phyloP scores from a whole-genome alignment of 83 land plant genomes.

The Diphasiastrum complanatum region DNA sequence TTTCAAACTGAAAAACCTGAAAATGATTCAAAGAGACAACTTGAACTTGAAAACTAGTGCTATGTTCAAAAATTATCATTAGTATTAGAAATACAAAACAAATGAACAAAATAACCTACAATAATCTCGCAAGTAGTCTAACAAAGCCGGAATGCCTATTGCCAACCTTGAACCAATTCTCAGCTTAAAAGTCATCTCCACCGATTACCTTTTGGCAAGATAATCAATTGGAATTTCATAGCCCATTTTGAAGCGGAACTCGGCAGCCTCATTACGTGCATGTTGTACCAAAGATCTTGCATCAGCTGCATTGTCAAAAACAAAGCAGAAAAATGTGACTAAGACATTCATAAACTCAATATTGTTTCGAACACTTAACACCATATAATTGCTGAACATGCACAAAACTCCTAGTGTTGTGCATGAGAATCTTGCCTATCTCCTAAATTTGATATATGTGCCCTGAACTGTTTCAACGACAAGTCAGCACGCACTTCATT shows the following conservation, averaged over 20 bases:
- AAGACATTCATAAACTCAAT: too few relatives aligned
- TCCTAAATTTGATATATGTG: too few relatives aligned
- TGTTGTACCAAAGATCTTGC: constrained; percentile 79
- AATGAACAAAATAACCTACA: neutral
- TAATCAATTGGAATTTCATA: constrained; percentile 93
- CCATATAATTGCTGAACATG: neutral
- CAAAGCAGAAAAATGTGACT: neutral
- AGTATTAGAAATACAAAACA: neutral
- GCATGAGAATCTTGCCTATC: neutral
- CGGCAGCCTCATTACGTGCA: constrained; percentile 87
- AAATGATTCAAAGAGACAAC: too few relatives aligned
- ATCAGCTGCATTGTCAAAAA: constrained; percentile 56
- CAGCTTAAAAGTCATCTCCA: too few relatives aligned
- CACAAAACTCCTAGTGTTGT: neutral
- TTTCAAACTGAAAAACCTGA: too few relatives aligned
- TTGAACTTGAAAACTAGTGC: too few relatives aligned
- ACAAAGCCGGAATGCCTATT: too few relatives aligned
- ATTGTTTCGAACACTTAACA: too few relatives aligned
- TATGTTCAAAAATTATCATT: neutral
- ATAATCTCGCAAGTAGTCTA: too few relatives aligned
- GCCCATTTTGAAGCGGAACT: constrained; percentile 74
- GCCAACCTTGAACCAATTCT: too few relatives aligned
- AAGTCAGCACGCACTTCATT: neutral
- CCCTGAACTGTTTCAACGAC: neutral
- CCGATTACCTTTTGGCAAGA: constrained; percentile 68